Evolutionary conservation across 306 rosid species (phyloP), one percentile per base, ranked within the genome.

Genomic region (Urtica urens): DNA sequence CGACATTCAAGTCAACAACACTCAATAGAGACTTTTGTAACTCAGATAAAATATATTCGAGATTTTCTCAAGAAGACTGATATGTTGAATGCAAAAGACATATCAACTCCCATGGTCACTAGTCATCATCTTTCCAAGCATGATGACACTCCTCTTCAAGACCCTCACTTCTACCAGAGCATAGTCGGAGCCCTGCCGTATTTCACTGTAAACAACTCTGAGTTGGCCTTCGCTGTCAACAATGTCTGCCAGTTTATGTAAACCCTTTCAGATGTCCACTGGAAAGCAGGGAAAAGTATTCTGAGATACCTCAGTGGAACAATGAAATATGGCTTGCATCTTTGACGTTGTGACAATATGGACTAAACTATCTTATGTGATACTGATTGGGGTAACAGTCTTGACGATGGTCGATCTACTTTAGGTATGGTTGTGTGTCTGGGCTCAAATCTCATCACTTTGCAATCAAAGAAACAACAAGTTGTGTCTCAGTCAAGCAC

Each of bases 321-420:
- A 2, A 13, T 14, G 23, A 43, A 57, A 68, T 66, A 38, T 53
- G 46, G 5, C 12, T 4, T 63, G 10, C 5, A 5, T 4, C n/a
- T 34, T n/a, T n/a, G n/a, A 3, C 3, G n/a, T 3, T 3, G 9
- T 4, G 10, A 13, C n/a, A 2, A 34, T 4, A 3, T 34, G 5
- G n/a, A 6, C 3, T 16, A 10, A 13, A 2, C 39, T 10, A 5
- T 4, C 10, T 34, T 10, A 13, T 6, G n/a, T 5, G 39, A 34
- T 8, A 3, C 39, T 0, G 39, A 34, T 9, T 34, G n/a, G n/a
- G 39, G n/a, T 2, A 34, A 13, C 0, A 16, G 10, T 9, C 39
- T 16, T 10, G 39, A 34, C n/a, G 39, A 34, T n/a, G n/a, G n/a
- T n/a, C n/a, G n/a, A n/a, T n/a, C n/a, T n/a, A n/a, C n/a, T n/a